Evolutionary conservation across 2,329 filamentous ascomycete species (phyloP).

Genomic region (Colletotrichum somersetense): DNA sequence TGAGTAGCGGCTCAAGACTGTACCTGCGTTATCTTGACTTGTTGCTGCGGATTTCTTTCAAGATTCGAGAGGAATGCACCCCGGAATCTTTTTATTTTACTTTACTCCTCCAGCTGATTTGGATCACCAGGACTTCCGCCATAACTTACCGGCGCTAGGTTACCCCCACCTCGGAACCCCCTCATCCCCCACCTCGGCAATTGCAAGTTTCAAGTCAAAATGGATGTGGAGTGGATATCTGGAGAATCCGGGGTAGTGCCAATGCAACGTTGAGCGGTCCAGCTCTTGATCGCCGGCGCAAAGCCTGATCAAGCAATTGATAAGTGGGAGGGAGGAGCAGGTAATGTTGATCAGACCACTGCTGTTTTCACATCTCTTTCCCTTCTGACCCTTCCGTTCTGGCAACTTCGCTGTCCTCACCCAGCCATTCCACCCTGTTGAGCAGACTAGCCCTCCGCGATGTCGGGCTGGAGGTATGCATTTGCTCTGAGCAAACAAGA

Average conservation of each 20-base stretch:
- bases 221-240: conserved; percentile 26
- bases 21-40: background rate
- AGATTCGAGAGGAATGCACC: background rate
- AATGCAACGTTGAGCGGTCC: background rate
- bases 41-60: fast-evolving
- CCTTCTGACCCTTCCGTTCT: background rate
- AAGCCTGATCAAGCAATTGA: background rate
- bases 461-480: conserved; percentile 44
- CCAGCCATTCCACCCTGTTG: background rate
- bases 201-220: background rate
- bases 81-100: background rate
- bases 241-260: conserved; percentile 29
- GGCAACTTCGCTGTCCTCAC: background rate
- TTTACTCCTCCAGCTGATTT: background rate
- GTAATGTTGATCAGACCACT: background rate
- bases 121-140: background rate
- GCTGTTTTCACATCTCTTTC: too few species aligned
- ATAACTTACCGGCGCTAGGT: background rate
- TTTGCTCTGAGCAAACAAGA: conserved; percentile 44
- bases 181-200: conserved; percentile 38
- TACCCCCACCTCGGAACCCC: conserved; percentile 32
- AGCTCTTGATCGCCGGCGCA: background rate
- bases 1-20: too few species aligned
- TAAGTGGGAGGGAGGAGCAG: conserved; percentile 12
- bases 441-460: background rate